These are phyloP conservation scores for Gymnopilus dilepis DNA, from an alignment of 768 basidiomycete genomes.

Conservation along the genomic window DNA sequence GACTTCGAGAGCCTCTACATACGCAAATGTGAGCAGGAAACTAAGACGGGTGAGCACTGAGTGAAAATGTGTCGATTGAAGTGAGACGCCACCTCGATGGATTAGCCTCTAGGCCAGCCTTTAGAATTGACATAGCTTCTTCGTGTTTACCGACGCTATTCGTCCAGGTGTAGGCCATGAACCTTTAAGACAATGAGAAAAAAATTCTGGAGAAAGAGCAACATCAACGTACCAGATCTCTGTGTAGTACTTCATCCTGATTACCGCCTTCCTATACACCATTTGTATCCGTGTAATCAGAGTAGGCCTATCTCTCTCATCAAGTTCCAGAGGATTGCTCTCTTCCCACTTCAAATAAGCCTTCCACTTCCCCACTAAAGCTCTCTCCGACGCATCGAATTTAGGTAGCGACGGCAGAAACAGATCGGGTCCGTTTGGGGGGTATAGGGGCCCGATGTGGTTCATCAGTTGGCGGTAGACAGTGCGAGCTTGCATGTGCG, in stretches of 20 bases:
- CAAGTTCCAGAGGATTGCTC: constrained; percentile 90
- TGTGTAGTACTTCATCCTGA: constrained; percentile 91
- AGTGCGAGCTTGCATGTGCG: constrained; percentile 94
- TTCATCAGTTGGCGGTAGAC: constrained; percentile 81
- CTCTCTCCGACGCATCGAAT: constrained; percentile 74
- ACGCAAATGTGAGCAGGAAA: constrained; percentile 90
- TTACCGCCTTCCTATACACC: constrained; percentile 88
- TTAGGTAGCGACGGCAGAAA: constrained; percentile 75
- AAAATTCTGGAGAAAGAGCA: constrained; percentile 2
- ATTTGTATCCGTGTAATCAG: constrained; percentile 76
- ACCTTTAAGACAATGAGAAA: constrained; percentile 53
- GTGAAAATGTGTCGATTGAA: neutral
- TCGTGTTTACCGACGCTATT: constrained; percentile 75
- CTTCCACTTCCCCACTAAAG: constrained; percentile 87
- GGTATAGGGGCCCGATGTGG: constrained; percentile 69
- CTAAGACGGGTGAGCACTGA: constrained; percentile 48
- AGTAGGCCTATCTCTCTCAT: constrained; percentile 75
- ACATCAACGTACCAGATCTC: constrained; percentile 80
- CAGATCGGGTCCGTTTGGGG: constrained; percentile 45
- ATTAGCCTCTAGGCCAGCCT: constrained; percentile 88
- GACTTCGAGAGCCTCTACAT: constrained; percentile 74
- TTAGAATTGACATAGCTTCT: constrained; percentile 81
- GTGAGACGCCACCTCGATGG: constrained; percentile 61
- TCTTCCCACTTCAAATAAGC: constrained; percentile 96
- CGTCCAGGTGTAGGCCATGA: constrained; percentile 90